Percentiles rank a stretch among this genome's conserved stretches.
Evolutionary conservation across 148 eudicot genomes (phyloP).

Genomic region (Selenicereus undatus): DNA sequence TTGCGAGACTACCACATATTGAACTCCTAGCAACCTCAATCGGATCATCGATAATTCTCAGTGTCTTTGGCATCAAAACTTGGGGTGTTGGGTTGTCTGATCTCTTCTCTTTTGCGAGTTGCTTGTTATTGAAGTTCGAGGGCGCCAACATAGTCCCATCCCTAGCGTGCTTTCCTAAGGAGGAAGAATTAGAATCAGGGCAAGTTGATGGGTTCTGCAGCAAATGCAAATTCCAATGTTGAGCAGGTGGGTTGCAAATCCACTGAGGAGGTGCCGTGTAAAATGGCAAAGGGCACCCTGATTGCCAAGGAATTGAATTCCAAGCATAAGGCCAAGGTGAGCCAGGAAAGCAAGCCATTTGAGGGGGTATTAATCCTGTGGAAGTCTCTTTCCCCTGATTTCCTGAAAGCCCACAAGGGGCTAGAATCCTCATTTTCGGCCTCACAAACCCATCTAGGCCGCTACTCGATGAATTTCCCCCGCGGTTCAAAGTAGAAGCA

Average conservation of each 20-base stretch:
- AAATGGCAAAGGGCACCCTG: conserved; percentile 38
- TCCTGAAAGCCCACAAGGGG: conserved; percentile 15
- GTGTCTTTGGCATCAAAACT: conserved; percentile 39
- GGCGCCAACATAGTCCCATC: conserved; percentile 31
- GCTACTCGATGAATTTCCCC: conserved; percentile 12
- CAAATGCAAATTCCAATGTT: conserved; percentile 44
- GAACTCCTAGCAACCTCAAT: conserved; percentile 48
- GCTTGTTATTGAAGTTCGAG: conserved; percentile 21
- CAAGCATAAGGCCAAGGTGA: conserved; percentile 40
- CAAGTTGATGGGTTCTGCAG: conserved; percentile 23
- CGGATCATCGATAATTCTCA: conserved; percentile 40
- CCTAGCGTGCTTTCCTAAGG: conserved; percentile 60
- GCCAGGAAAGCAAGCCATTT: conserved; percentile 34
- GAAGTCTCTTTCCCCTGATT: conserved; percentile 20
- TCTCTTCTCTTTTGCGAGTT: conserved; percentile 10
- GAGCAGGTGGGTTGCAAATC: conserved; percentile 33
- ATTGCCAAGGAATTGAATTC: conserved; percentile 35
- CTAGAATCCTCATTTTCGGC: conserved; percentile 15
- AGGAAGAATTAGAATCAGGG: conserved; percentile 33
- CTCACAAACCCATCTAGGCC: conserved; percentile 18
- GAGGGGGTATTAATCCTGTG: conserved; percentile 17
- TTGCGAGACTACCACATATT: conserved; percentile 44
- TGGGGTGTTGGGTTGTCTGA: not conserved
- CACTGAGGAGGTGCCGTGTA: conserved; percentile 47
- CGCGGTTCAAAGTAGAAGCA: conserved; percentile 25